These are phyloP conservation scores for Neoconidiobolus thromboides DNA, from an alignment of 371 early-diverging fungal genomes.

Conservation along the genomic window DNA sequence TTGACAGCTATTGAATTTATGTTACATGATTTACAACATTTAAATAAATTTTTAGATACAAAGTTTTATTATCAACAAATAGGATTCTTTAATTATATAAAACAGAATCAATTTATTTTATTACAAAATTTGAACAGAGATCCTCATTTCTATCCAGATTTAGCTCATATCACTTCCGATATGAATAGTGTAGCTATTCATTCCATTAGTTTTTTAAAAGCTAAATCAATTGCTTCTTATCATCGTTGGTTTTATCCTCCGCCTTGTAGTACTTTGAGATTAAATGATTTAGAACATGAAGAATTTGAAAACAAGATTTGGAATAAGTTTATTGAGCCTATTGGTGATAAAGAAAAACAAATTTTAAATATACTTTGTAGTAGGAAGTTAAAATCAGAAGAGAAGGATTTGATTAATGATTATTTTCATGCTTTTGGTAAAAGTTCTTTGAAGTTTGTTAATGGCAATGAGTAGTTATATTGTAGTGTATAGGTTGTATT, in stretches of 20 bases:
- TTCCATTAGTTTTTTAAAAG: neutral
- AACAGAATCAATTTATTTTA: neutral
- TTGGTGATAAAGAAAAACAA: neutral
- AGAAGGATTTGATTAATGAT: too few species aligned
- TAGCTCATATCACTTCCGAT: neutral
- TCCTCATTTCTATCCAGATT: neutral
- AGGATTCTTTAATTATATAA: neutral
- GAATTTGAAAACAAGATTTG: neutral
- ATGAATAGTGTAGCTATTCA: neutral
- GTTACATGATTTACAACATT: neutral
- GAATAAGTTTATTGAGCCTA: neutral
- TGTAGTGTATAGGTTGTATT: too few species aligned
- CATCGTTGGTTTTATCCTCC: conserved; percentile 1
- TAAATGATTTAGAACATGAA: neutral
- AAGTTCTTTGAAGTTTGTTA: too few species aligned
- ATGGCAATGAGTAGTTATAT: too few species aligned
- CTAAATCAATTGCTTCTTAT: neutral
- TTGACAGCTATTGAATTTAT: neutral
- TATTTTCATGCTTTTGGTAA: too few species aligned
- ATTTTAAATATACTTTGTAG: neutral
- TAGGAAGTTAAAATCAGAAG: neutral
- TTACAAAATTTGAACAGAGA: neutral
- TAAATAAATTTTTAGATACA: neutral
- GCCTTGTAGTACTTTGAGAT: neutral
- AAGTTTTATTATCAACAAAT: neutral